phyloP scores from a whole-genome alignment of 2,329 filamentous ascomycete genomes.

The Alternaria ventricosa region DNA sequence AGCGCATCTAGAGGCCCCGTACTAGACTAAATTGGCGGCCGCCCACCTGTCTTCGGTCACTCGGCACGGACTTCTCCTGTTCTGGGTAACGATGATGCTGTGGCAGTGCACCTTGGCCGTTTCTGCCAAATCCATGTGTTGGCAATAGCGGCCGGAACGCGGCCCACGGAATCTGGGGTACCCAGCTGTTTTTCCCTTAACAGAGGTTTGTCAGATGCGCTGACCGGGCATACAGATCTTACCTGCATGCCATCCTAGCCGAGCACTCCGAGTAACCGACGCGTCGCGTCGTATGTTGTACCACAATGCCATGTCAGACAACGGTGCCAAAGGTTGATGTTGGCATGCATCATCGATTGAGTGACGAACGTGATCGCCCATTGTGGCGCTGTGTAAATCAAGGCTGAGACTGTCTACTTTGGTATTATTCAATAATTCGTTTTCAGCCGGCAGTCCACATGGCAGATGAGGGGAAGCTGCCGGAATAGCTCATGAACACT shows the following conservation, averaged over 20 bases:
- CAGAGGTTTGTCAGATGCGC: conserved; percentile 1
- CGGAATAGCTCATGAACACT: not conserved
- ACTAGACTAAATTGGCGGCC: conserved; percentile 26
- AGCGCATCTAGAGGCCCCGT: conserved; percentile 18
- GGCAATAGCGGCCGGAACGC: conserved; percentile 18
- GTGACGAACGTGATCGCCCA: not conserved
- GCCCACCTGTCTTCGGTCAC: conserved; percentile 20
- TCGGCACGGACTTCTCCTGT: conserved; percentile 18
- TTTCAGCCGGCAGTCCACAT: not conserved
- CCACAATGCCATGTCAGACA: not conserved
- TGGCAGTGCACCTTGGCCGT: conserved; percentile 26
- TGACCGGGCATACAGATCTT: conserved; percentile 2
- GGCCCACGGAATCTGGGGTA: conserved; percentile 14
- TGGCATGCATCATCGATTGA: not conserved
- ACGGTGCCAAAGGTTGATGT: not conserved
- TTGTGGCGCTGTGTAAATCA: not conserved
- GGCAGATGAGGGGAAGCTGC: not conserved
- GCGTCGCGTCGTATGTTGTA: not conserved
- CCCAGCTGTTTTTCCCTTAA: not conserved
- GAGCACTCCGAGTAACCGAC: not conserved
- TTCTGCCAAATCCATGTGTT: conserved; percentile 9
- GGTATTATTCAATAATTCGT: not conserved
- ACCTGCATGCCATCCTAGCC: conserved; percentile 6
- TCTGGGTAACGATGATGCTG: conserved; percentile 27
- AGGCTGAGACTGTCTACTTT: not conserved